phyloP scores from a whole-genome alignment of 2,329 filamentous ascomycete species.

The Cordyceps fumosorosea region DNA sequence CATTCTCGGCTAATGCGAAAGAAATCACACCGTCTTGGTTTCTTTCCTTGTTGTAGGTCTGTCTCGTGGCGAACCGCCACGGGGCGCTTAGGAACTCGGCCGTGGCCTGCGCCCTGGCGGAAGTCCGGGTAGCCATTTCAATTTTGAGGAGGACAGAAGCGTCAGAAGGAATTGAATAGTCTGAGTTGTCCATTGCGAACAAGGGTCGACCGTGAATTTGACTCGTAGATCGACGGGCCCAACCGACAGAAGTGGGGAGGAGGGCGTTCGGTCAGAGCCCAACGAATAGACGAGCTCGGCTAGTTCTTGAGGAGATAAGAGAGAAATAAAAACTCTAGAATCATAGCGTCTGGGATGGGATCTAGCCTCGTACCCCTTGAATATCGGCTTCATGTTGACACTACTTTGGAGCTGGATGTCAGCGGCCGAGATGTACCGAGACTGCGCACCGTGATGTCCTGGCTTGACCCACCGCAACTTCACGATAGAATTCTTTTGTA shows the following conservation, averaged over 20 bases:
- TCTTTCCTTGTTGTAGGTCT: slow-evolving; percentile 30
- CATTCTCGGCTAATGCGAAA: slow-evolving; percentile 44
- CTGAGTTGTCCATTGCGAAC: neutral
- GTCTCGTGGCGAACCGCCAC: slow-evolving; percentile 27
- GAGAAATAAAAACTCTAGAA: neutral
- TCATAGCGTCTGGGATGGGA: neutral
- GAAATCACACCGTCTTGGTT: slow-evolving; percentile 39
- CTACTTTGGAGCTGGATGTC: neutral
- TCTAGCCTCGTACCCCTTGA: too few species aligned
- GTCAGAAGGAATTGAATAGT: neutral
- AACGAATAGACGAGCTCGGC: neutral
- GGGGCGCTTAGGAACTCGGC: slow-evolving; percentile 21
- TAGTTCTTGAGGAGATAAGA: slow-evolving; percentile 15
- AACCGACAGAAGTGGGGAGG: slow-evolving; percentile 11
- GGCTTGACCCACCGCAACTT: neutral
- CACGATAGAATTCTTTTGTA: neutral
- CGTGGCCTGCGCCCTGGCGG: slow-evolving; percentile 21
- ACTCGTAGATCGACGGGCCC: slow-evolving; percentile 4
- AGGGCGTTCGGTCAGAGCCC: neutral
- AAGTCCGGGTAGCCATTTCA: slow-evolving; percentile 15
- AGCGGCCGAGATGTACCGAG: neutral
- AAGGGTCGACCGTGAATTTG: neutral
- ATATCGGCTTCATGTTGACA: neutral
- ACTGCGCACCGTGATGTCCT: slow-evolving; percentile 12
- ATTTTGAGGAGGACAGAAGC: neutral